Evolutionary conservation across 306 rosid species (phyloP).

Genomic region (Cucumis hystrix): DNA sequence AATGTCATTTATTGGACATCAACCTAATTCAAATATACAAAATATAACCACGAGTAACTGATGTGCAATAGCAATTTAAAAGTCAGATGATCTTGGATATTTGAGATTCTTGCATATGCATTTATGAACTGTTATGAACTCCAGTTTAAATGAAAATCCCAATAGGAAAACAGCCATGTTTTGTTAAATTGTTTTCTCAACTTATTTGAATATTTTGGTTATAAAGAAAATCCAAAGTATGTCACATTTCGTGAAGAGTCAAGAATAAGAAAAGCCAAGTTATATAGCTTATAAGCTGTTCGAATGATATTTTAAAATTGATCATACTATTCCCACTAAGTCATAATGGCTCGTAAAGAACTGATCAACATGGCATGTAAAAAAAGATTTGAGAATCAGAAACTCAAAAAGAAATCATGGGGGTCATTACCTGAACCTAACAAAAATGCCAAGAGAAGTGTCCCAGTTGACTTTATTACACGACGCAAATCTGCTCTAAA

Average conservation of each 20-base stretch:
- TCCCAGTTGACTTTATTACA: slow-evolving; percentile 52
- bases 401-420: not conserved
- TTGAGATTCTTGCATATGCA: not conserved
- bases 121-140: not conserved
- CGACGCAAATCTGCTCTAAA: slow-evolving; percentile 66
- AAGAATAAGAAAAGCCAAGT: not conserved
- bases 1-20: not conserved
- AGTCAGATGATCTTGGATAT: not conserved
- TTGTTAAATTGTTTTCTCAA: not conserved
- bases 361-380: not conserved
- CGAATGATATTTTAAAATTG: not conserved
- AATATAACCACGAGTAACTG: not conserved
- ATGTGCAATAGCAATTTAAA: not conserved
- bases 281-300: not conserved
- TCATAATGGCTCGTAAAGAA: not conserved
- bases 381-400: not conserved
- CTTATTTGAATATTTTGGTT: not conserved
- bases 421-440: slow-evolving; percentile 48
- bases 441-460: slow-evolving; percentile 65
- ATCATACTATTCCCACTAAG: not conserved
- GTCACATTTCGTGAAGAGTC: not conserved
- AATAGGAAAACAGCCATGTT: not conserved
- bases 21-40: not conserved
- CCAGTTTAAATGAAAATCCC: not conserved
- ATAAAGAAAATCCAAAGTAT: not conserved